Base-by-base conservation (phyloP, 2,329 filamentous ascomycete genomes). In the Ramularia endophylla region DNA sequence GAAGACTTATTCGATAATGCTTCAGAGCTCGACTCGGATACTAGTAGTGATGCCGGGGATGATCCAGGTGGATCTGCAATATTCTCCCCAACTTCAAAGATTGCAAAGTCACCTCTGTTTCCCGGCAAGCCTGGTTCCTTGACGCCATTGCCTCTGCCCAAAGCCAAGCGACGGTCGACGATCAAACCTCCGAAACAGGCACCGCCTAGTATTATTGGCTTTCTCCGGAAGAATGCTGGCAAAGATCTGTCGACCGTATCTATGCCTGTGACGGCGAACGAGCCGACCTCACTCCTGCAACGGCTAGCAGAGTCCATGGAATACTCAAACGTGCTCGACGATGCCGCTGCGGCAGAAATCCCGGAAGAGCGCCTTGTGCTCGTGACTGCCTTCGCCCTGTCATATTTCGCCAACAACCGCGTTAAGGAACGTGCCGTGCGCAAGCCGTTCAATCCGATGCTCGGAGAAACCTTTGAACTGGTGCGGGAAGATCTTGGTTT, bases 201-300 rank as follows among this genome's bases (percentile, higher is more conserved):
- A 43, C 92, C 92, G 0, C 92, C 92, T 0, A 95, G 87, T 61
- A 71, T 98, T 39, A 95, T 98, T 52, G 86, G 87, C 0, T 95
- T 97, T 62, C 74, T 97, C 22, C 81, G 92, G 53, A 98, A 97
- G 65, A 98, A 98, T 55, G 92, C 97, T 8, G 92, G 92, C 59
- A 98, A 98, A 65, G 92, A 98, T 64, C 72, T 98, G 36, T 95
- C 87, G 46, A 94, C 88, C 2, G 94, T 98, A 51, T 89, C 87
- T 35, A 97, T 97, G 90, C 92, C 92, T 0, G 92, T 95, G 1
- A 94, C 90, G 4, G 83, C 90, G 17, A 98, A 98, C 64, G 92
- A 98, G 61, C 92, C 92, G 0, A 78, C 82, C 1, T 95, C 90
- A 0, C 69, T 94, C 8, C 72, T 97, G 4, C 92, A 98, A 63